A percentile compares a stretch with the other conserved stretches of the same genome.
phyloP scores from a whole-genome alignment of 2,329 filamentous ascomycete species.

The Exophiala calicioides region DNA sequence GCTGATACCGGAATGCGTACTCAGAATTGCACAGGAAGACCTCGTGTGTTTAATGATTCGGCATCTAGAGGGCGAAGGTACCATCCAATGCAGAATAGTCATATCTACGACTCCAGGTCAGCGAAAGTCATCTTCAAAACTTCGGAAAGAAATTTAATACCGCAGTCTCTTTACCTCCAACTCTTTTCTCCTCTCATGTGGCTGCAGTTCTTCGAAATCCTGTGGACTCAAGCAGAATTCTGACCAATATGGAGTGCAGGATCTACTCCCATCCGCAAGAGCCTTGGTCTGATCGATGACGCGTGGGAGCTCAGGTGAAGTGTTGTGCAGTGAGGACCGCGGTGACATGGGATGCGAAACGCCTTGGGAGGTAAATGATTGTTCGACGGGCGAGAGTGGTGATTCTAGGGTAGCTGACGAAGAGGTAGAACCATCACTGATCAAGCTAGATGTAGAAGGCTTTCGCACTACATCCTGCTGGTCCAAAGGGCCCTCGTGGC shows the following conservation, averaged over 20 bases:
- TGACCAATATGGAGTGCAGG: slow-evolving; percentile 6
- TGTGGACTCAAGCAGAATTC: slow-evolving; percentile 3
- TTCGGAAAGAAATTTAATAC: slow-evolving; percentile 1
- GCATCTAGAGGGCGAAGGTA: slow-evolving; percentile 1
- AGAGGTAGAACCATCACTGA: not conserved
- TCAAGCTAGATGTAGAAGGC: not conserved
- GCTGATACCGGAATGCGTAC: not conserved
- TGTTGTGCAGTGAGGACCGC: slow-evolving; percentile 3
- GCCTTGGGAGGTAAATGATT: too few species aligned
- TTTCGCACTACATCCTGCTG: slow-evolving; percentile 5
- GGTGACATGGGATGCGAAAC: not conserved
- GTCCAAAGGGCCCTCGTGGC: slow-evolving; percentile 1
- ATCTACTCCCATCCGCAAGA: too few species aligned
- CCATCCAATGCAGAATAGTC: not conserved
- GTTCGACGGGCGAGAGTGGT: slow-evolving; percentile 1
- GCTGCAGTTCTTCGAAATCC: slow-evolving; percentile 5
- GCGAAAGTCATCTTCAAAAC: slow-evolving; percentile 2
- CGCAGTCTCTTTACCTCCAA: not conserved
- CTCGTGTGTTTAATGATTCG: slow-evolving; percentile 3
- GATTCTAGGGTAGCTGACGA: not conserved
- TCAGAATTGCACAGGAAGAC: not conserved
- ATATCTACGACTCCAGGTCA: slow-evolving; percentile 2
- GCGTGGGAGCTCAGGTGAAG: slow-evolving; percentile 1
- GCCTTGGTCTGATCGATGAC: slow-evolving; percentile 2
- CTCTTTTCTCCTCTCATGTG: slow-evolving; percentile 2